Base-by-base conservation (phyloP, 2,329 filamentous ascomycete species). In the Sporothrix protearum region DNA sequence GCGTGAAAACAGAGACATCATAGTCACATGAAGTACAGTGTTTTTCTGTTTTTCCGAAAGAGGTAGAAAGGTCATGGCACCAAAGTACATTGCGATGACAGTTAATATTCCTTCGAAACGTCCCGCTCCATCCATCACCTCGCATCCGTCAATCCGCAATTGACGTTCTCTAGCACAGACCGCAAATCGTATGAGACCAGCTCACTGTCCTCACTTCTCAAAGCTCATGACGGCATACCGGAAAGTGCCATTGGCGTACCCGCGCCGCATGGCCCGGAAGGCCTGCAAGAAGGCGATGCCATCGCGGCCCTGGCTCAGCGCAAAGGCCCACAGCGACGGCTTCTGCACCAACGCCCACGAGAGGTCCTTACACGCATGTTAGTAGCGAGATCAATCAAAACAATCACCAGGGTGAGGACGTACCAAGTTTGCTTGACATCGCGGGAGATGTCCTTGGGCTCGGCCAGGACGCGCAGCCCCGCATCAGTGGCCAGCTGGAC, bases 401-500 rank as follows among this genome's bases (percentile, higher is more conserved):
- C n/a, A n/a, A n/a, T n/a, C 6, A 12, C 9, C 10, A 45, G 12
- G 39, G 14, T 45, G 42, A 3, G 42, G 55, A 77, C 83, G 76
- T 76, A 88, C 87, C 87, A 89, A 22, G 87, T 89, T 78, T 86
- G 86, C 71, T 84, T 84, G 19, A 89, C 87, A 55, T 88, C 81
- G 68, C 82, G 80, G 76, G 86, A 88, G 71, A 89, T 88, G 73
- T 88, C 86, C 72, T 86, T 83, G 4, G 87, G 85, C 36, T 77
- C 80, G 1, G 80, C 80, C 4, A 82, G 78, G 3, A 84, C 77
- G 10, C 79, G 77, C 47, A 89, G 80, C 1, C 86, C 85, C 3
- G 84, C 86, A 0, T 77, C 77, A 36, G 81, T 80, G 16, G 86
- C 87, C 69, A 85, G 76, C 19, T 81, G 75, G 28, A 88, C 82